Percentiles rank a stretch among this genome's conserved stretches.
phyloP scores from a whole-genome alignment of 2,329 filamentous ascomycete genomes.

The Penicillium aurantiogriseum region DNA sequence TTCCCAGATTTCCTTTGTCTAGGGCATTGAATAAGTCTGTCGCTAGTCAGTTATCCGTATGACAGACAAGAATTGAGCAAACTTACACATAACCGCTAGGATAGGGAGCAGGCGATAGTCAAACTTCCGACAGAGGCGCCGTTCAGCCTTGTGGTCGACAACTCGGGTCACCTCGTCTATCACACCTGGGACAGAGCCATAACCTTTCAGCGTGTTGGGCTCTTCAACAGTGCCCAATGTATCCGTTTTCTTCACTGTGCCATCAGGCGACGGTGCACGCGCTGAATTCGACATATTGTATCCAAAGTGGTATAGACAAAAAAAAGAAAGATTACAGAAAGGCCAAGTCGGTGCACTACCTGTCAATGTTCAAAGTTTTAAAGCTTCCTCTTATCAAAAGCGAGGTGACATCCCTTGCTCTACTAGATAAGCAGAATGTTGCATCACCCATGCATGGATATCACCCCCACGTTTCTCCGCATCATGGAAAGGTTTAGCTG shows the following conservation, averaged over 20 bases:
- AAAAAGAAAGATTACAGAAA: not conserved
- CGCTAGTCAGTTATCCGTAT: constrained; percentile 1
- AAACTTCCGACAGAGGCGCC: constrained; percentile 55
- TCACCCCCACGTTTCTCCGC: constrained; percentile 28
- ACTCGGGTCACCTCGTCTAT: constrained; percentile 33
- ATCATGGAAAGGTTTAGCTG: constrained; percentile 7
- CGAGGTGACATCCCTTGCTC: constrained; percentile 18
- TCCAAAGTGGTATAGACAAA: not conserved
- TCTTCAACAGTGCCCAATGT: constrained; percentile 16
- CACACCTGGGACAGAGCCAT: constrained; percentile 20
- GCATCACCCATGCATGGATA: constrained; percentile 14
- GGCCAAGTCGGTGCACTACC: not conserved
- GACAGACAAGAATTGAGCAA: not conserved
- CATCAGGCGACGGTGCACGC: constrained; percentile 13
- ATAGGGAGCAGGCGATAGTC: constrained; percentile 53
- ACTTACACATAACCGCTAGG: constrained; percentile 56
- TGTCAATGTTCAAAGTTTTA: not conserved
- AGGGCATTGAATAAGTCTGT: constrained; percentile 56
- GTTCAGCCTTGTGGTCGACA: constrained; percentile 48
- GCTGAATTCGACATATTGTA: constrained; percentile 4
- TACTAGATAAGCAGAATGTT: constrained; percentile 21
- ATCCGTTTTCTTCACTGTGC: constrained; percentile 16
- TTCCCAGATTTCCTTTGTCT: constrained; percentile 54
- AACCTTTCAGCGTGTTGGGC: constrained; percentile 19
- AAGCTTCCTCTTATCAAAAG: constrained; percentile 9